A percentile compares a stretch with the other conserved stretches of the same genome.
Evolutionary conservation across 2,329 filamentous ascomycete species (phyloP).

Genomic region (Mycosphaerella arachidis): DNA sequence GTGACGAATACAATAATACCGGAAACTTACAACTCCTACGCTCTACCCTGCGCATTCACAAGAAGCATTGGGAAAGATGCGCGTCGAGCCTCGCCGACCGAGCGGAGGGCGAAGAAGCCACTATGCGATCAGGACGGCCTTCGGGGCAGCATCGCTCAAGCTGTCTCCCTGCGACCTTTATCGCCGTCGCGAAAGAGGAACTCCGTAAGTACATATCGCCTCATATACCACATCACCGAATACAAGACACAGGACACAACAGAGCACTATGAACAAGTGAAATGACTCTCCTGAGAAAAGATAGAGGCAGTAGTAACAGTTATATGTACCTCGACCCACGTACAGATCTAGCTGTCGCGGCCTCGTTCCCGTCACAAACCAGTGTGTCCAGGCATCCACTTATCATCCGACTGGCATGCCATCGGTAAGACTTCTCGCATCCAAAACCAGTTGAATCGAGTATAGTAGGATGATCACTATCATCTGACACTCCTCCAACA

Average conservation of each 20-base stretch:
- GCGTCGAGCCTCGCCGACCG: background rate
- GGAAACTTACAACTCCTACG: too few species aligned
- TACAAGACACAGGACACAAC: too few species aligned
- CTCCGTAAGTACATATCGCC: background rate
- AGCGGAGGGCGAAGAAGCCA: background rate
- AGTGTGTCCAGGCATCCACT: constrained; percentile 19
- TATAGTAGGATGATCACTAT: constrained; percentile 30
- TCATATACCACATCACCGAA: background rate
- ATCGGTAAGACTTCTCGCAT: background rate
- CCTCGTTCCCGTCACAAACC: background rate
- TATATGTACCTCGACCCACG: background rate
- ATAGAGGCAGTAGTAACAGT: constrained; percentile 1
- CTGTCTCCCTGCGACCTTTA: too few species aligned
- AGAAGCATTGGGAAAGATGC: background rate
- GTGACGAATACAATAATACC: too few species aligned
- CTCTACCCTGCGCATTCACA: too few species aligned
- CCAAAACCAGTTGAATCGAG: constrained; percentile 7
- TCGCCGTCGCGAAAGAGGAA: too few species aligned
- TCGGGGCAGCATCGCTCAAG: background rate
- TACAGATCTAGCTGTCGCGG: background rate
- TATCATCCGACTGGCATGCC: background rate
- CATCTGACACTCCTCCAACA: constrained; percentile 12
- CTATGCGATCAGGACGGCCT: background rate
- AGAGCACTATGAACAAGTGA: constrained; percentile 4
- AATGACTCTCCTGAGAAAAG: constrained; percentile 15